Evolutionary conservation across 306 rosid genomes (phyloP).

Genomic region (Luffa aegyptiaca): DNA sequence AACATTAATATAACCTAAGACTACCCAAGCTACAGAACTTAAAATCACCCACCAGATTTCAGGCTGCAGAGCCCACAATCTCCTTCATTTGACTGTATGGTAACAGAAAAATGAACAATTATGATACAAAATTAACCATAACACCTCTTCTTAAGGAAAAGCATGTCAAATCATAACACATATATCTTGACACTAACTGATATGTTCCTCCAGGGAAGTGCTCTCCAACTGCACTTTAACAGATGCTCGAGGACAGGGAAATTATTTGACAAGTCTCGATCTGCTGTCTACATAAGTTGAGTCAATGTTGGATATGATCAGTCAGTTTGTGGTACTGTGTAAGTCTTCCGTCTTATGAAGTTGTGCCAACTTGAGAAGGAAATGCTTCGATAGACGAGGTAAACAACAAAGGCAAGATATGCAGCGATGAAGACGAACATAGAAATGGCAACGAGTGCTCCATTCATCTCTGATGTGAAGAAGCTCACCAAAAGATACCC

Average conservation of each 20-base stretch:
- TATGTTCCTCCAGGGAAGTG: not conserved
- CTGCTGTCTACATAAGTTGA: not conserved
- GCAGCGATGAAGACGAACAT: slow-evolving; percentile 42
- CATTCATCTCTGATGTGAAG: slow-evolving; percentile 63
- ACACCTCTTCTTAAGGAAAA: not conserved
- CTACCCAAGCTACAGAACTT: not conserved
- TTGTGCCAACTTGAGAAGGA: slow-evolving; percentile 33
- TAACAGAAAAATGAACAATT: not conserved
- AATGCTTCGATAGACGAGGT: slow-evolving; percentile 48
- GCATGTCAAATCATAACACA: not conserved
- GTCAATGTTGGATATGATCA: slow-evolving; percentile 2
- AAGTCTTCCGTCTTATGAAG: slow-evolving; percentile 26
- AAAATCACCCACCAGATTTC: not conserved
- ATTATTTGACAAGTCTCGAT: not conserved
- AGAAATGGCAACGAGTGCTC: slow-evolving; percentile 22
- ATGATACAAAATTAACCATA: not conserved
- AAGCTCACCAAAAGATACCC: slow-evolving; percentile 80
- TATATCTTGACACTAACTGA: not conserved
- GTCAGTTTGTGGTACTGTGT: slow-evolving; percentile 30
- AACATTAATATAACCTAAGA: not conserved
- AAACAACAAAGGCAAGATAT: slow-evolving; percentile 55
- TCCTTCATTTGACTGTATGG: not conserved
- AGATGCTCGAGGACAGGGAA: not conserved
- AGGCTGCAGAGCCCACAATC: not conserved
- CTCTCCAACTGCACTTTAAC: not conserved